These are phyloP conservation scores for Isoetes taiwanensis DNA, from an alignment of 75 land plant species.

Conservation along the genomic window DNA sequence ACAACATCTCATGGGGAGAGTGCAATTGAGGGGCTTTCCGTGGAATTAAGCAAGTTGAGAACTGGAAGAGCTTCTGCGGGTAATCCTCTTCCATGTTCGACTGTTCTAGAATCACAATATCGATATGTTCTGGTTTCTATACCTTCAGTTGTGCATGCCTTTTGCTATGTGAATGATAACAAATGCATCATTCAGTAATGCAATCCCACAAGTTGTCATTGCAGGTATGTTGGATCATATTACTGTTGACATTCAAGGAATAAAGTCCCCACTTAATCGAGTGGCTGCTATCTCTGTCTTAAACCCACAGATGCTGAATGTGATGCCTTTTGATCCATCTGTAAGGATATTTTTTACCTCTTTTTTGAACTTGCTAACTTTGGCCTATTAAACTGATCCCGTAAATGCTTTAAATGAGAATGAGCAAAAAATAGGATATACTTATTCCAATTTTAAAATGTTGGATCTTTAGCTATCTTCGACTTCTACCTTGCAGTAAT, in stretches of 20 bases:
- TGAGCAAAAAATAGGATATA: not conserved
- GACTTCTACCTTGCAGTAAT: not conserved
- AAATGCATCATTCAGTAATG: too few species aligned
- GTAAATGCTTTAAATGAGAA: not conserved
- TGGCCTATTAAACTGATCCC: not conserved
- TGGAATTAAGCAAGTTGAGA: constrained; percentile 62
- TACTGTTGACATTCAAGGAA: constrained; percentile 43
- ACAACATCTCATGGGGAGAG: too few species aligned
- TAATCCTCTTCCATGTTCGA: constrained; percentile 13
- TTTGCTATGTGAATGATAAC: not conserved
- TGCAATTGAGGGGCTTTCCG: constrained; percentile 59
- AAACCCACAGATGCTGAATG: constrained; percentile 59
- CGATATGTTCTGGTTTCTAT: too few species aligned
- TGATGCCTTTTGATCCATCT: constrained; percentile 73
- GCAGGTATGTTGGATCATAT: constrained; percentile 98
- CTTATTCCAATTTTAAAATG: too few species aligned
- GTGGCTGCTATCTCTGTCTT: constrained; percentile 80
- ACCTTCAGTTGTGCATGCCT: too few species aligned
- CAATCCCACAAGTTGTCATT: too few species aligned
- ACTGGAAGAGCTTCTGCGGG: constrained; percentile 92
- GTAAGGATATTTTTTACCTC: constrained; percentile 28
- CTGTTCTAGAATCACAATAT: too few species aligned
- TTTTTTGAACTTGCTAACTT: not conserved
- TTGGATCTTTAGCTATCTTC: too few species aligned
- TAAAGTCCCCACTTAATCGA: constrained; percentile 44